Conservation (phyloP, 140 eudicot species). For the Flaveria floridana region DNA sequence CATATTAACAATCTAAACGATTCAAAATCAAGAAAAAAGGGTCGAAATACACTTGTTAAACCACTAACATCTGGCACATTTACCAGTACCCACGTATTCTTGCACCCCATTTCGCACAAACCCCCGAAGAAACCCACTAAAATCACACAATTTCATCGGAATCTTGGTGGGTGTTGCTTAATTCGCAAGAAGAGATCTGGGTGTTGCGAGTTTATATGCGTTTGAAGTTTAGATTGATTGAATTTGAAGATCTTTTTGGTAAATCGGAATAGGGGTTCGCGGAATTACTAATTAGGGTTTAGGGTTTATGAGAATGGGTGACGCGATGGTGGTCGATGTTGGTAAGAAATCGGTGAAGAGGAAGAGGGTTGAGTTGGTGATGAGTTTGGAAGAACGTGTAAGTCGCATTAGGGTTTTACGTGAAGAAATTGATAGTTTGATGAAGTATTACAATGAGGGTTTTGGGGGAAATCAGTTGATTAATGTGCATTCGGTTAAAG, state of each 20-base stretch:
- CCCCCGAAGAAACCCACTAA: background rate
- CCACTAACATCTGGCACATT: conserved; percentile 22
- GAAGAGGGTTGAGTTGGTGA: conserved; percentile 39
- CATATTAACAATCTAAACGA: background rate
- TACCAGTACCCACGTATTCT: conserved; percentile 24
- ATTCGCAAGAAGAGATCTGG: background rate
- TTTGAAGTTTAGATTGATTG: conserved; percentile 4
- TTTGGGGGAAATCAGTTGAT: conserved; percentile 21
- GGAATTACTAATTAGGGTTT: conserved; percentile 20
- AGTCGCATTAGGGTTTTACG: conserved; percentile 32
- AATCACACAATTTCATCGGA: conserved; percentile 2
- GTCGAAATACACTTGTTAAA: conserved; percentile 15
- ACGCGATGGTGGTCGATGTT: conserved; percentile 36
- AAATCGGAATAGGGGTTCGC: conserved; percentile 1
- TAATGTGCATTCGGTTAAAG: conserved; percentile 14
- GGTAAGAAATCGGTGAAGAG: conserved; percentile 48
- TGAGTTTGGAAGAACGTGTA: conserved; percentile 42
- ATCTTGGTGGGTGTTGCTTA: background rate
- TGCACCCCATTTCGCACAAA: conserved; percentile 16
- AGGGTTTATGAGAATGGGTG: conserved; percentile 44
- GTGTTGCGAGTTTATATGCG: conserved; percentile 5
- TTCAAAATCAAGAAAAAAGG: background rate
- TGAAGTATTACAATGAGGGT: conserved; percentile 40
- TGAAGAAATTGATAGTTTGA: conserved; percentile 42
- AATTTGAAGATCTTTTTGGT: background rate